Evolutionary conservation across 179 eudicot species (phyloP), one percentile per base, ranked within the genome.

Genomic region (Amaranthus tricolor): DNA sequence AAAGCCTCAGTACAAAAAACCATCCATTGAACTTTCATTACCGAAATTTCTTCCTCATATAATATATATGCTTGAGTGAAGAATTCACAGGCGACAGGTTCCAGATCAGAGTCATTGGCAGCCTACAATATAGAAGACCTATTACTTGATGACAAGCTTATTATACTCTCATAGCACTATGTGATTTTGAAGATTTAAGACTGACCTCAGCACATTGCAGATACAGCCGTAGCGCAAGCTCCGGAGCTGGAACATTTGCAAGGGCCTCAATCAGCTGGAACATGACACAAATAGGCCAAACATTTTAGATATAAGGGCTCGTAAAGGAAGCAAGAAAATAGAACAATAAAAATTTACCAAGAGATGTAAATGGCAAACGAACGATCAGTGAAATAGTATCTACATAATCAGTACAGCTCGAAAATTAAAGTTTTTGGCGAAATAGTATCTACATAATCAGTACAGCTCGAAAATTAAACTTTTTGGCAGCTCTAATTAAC

Each of bases 31-130:
- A 1, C 65, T 24, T 16, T 71, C 52, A 71, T 66, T 86, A 91
- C 98, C 92, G 97, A 85, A 66, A 94, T 85, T 94, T 94, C 98
- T 86, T 94, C 98, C 83, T 94, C 98, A 31, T 94, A 94, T 59
- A 94, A 80, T 71, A 94, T 91, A 84, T 90, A 94, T 56, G 98
- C 98, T 77, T 92, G 98, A 71, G 98, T 94, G 79, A 94, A 94
- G 76, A 92, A 91, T 77, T 94, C 97, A 81, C 94, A 94, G 54
- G 97, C 97, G 63, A 94, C 90, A 61, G 91, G 97, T 77, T 94
- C 98, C 59, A 94, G 82, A 73, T 92, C 97, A 77, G 91, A 90
- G 65, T 88, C 94, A 84, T 90, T 92, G 74, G 98, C 97, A 79
- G 96, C 98, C 98, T 85, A 73, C 76, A 72, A 67, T n/a, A 66